Conservation (phyloP, 768 basidiomycete genomes). For the Lactifluus subvellereus region DNA sequence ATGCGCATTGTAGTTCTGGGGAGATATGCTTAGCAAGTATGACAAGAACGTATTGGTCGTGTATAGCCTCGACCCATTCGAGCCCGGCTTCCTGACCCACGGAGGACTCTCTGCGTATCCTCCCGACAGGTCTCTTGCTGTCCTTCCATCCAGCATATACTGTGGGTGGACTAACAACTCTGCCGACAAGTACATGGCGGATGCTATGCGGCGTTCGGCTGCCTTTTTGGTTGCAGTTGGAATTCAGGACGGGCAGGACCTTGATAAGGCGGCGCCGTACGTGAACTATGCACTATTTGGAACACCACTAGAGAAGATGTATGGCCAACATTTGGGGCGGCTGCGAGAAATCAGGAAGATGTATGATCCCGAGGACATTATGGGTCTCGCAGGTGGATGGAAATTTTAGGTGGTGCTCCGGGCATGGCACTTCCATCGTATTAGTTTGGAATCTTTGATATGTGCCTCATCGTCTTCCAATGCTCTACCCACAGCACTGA, state of each 20-base stretch:
- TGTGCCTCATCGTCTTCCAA: too few species aligned
- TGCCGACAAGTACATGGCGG: conserved; percentile 31
- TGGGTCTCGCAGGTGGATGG: background rate
- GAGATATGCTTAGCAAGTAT: conserved; percentile 31
- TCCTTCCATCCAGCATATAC: conserved; percentile 22
- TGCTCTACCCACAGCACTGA: too few species aligned
- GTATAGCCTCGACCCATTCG: conserved; percentile 32
- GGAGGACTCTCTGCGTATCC: conserved; percentile 22
- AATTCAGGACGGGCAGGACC: conserved; percentile 11
- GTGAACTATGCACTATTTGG: conserved; percentile 54
- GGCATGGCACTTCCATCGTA: too few species aligned
- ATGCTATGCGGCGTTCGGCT: background rate
- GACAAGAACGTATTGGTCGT: conserved; percentile 37
- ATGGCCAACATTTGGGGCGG: conserved; percentile 42
- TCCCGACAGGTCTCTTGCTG: conserved; percentile 16
- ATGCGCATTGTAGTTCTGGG: conserved; percentile 39
- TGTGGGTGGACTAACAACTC: conserved; percentile 40
- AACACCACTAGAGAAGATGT: conserved; percentile 47
- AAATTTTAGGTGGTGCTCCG: conserved; percentile 8
- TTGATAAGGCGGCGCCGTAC: conserved; percentile 43
- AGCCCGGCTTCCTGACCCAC: conserved; percentile 12
- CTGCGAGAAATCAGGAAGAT: conserved; percentile 38
- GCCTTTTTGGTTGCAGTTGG: background rate
- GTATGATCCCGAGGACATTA: conserved; percentile 42
- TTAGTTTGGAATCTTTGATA: too few species aligned